Evolutionary conservation across 1,139 yeast genomes (phyloP), one percentile per base, ranked within the genome.

Genomic region (Yamadazyma mexicana): DNA sequence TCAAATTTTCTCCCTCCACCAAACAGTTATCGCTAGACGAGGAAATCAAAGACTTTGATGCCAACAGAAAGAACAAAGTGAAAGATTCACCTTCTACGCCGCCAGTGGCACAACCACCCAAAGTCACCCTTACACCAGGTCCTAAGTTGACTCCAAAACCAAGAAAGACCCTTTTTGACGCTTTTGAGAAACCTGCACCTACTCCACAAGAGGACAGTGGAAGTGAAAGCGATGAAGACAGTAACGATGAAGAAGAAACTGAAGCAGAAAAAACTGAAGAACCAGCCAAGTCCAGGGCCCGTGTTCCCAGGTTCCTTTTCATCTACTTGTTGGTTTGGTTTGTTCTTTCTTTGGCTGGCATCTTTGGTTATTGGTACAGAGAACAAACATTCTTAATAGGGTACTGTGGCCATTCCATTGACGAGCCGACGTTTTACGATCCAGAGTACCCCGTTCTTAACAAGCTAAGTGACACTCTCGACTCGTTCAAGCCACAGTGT

Each of bases 321-420:
- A 22, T 44, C 24, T 52, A 51, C 51, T 34, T 61, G 23, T 16
- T 49, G 8, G 36, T 61, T 3, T 69, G 74, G 75, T 23, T 64
- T 2, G 16, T 56, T 2, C 24, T 66, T 10, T 55, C 65, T 2
- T 42, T 54, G 1, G 31, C 46, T 5, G 66, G 68, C 2, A 43
- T 66, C 3, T 68, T 69, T 46, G 72, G 67, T 0, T 64, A 75
- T 36, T 81, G 87, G 87, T 81, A 79, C 51, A 64, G 85, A 39
- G 83, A 81, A 45, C 83, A 82, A 53, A 69, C 74, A 22, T 53
- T 73, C 17, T 60, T 75, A 29, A 70, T 79, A 38, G 94, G 94
- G 0, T 84, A 76, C 55, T 84, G 94, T 66, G 88, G 86, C 0
- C 65, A 72, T 28, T 85, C 81, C 51, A 63, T 77, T 11, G 50